Conservation (phyloP, 2,329 filamentous ascomycete species). For the Neonectria neomacrospora region DNA sequence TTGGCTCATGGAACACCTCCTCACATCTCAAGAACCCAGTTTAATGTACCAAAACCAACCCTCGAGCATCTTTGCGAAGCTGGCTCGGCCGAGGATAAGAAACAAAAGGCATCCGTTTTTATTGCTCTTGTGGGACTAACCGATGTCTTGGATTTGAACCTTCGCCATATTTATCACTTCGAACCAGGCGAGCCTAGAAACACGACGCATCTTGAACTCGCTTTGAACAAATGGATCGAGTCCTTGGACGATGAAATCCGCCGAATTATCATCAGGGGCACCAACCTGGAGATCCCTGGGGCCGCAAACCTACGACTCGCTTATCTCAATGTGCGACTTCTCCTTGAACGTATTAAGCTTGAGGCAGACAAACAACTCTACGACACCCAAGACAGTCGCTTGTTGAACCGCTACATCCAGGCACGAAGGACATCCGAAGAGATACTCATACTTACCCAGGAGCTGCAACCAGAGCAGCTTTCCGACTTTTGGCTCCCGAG, state of each 20-base stretch:
- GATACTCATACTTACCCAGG: slow-evolving; percentile 59
- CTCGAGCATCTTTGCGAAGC: slow-evolving; percentile 49
- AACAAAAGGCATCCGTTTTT: slow-evolving; percentile 53
- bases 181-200: slow-evolving; percentile 42
- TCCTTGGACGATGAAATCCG: slow-evolving; percentile 52
- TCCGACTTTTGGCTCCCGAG: slow-evolving; percentile 63
- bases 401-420: slow-evolving; percentile 52
- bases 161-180: slow-evolving; percentile 52
- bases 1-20: slow-evolving; percentile 65
- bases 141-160: slow-evolving; percentile 48
- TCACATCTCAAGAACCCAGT: slow-evolving; percentile 56
- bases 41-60: slow-evolving; percentile 60
- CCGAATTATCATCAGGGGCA: slow-evolving; percentile 55
- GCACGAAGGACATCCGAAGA: slow-evolving; percentile 60
- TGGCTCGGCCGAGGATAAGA: slow-evolving; percentile 26
- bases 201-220: slow-evolving; percentile 51
- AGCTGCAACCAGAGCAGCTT: slow-evolving; percentile 56
- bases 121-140: slow-evolving; percentile 58
- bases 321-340: slow-evolving; percentile 60
- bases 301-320: slow-evolving; percentile 63
- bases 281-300: slow-evolving; percentile 54
- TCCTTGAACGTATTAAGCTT: slow-evolving; percentile 59
- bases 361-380: slow-evolving; percentile 51
- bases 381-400: slow-evolving; percentile 32
- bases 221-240: slow-evolving; percentile 58